Base-by-base conservation (phyloP, 192 early-diverging fungal species). In the Chytriomyces hyalinus region DNA sequence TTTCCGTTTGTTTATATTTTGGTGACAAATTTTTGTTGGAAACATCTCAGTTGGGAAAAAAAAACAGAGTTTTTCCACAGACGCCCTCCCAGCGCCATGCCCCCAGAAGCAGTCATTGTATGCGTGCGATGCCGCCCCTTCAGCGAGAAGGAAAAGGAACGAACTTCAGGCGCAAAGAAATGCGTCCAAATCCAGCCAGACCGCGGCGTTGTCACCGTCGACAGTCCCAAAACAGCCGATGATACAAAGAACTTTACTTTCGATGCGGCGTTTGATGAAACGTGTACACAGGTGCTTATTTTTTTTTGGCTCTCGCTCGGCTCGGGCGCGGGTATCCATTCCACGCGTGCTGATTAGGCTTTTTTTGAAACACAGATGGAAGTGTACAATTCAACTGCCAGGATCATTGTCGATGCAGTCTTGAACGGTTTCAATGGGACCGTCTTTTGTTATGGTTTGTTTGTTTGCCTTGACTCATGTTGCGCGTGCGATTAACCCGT, bases 401-500 rank as follows among this genome's bases (percentile, higher is more conserved):
- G 87, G 26, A 69, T 70, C 11, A 91, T 91, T 65, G 86, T 91
- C 6, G 89, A 91, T 61, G 81, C 87, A 20, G 89, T 84, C 2
- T 73, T 91, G 20, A 78, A 81, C 22, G 89, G 89, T 3, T 91
- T 89, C 81, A 91, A 91, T 75, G 89, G 89, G 45, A 91, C 89
- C 17, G 83, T 91, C 7, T 91, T 91, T 80, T 87, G 77, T 26
- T 91, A 91, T 73, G 89, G 88, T 85, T 67, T 68, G 70, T 46
- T 28, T 22, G 48, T 57, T 47, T 61, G 53, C 61, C 51, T 49
- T 20, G 6, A 36, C 3, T 49, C 61, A 2, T 75, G 6, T 28
- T 82, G 24, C 15, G 53, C 20, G 36, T 7, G 11, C 11, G 20
- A 59, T 26, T 70, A 46, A 59, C 45, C 9, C 48, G n/a, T n/a